phyloP scores from a whole-genome alignment of 2,329 filamentous ascomycete species.

The Chaetomium strumarium region DNA sequence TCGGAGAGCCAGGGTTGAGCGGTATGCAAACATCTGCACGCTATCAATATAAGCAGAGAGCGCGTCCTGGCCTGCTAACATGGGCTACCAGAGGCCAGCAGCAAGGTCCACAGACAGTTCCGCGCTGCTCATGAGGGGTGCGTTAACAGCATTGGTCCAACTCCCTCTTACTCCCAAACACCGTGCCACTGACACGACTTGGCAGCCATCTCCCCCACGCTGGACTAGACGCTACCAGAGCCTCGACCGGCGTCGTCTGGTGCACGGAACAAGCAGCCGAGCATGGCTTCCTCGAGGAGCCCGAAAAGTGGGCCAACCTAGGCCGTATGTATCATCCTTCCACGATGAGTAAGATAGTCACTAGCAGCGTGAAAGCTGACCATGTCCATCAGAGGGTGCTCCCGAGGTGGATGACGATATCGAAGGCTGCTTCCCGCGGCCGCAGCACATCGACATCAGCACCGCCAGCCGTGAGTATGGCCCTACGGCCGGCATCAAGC shows the following conservation, averaged over 20 bases:
- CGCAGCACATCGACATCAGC: constrained; percentile 69
- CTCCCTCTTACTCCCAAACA: neutral
- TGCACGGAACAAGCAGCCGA: constrained; percentile 81
- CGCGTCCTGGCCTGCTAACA: constrained; percentile 9
- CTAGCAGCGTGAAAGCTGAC: neutral
- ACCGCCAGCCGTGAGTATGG: constrained; percentile 82
- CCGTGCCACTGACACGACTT: neutral
- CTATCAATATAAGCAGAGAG: neutral
- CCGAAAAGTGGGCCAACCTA: constrained; percentile 82
- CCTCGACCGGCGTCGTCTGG: constrained; percentile 93
- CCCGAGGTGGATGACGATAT: constrained; percentile 94
- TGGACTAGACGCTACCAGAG: constrained; percentile 79
- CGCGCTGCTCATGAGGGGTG: constrained; percentile 77
- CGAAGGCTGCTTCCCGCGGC: constrained; percentile 78
- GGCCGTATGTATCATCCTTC: constrained; percentile 44
- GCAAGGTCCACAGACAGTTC: constrained; percentile 83
- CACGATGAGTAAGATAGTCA: no score
- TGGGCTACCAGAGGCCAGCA: constrained; percentile 61
- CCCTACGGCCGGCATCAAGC: constrained; percentile 89
- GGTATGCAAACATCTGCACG: constrained; percentile 37
- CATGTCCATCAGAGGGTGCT: constrained; percentile 55
- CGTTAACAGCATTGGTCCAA: neutral
- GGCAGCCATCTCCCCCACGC: constrained; percentile 71
- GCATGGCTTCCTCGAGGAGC: constrained; percentile 80
- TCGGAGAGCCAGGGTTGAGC: constrained; percentile 49